Evolutionary conservation across 495 filamentous ascomycete species (phyloP), one percentile per base, ranked within the genome.

Genomic region (Aspergillus mulundensis): DNA sequence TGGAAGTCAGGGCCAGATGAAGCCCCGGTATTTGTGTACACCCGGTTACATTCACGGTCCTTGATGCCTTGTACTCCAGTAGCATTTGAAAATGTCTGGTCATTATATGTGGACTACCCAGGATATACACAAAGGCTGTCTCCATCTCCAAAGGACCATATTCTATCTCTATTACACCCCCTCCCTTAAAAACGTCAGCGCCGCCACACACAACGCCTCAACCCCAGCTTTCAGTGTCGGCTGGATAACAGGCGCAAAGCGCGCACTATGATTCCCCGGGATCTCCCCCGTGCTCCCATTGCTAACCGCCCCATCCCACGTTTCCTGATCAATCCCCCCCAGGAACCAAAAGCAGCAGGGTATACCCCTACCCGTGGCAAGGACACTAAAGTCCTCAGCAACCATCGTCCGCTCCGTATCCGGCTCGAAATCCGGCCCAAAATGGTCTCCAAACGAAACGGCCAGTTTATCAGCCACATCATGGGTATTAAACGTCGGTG

Each of bases 241-340:
- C 57, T 84, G 77, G 15, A 89, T 78, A 5, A 76, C 81, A 11
- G 84, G 86, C 18, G 78, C 79, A 68, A 88, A 88, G 25, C 77
- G 71, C 3, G 78, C 71, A 42, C 77, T 84, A 60, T 89, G 86
- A 54, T 87, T 87, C 5, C 69, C 66, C 0, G 74, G 51, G 25
- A 75, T 74, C 52, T 75, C 71, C 5, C 68, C 64, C 7, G 24
- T 57, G 14, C 36, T 40, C 1, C 61, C 59, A 7, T 59, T 46
- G 23, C 19, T 32, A 46, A 70, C 56, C 2, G 68, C 70, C 42
- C 61, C 59, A 66, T 80, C 78, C 77, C 77, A 81, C 10, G 70
- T 47, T 7, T 62, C 64, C 1, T 56, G 66, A 54, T 79, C 77
- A 46, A 71, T 66, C 0, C 75, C 73, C 2, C 78, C 77, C 42